Conservation (phyloP, 1,139 yeast species). For the Nakaseomyces uthaithaninus region DNA sequence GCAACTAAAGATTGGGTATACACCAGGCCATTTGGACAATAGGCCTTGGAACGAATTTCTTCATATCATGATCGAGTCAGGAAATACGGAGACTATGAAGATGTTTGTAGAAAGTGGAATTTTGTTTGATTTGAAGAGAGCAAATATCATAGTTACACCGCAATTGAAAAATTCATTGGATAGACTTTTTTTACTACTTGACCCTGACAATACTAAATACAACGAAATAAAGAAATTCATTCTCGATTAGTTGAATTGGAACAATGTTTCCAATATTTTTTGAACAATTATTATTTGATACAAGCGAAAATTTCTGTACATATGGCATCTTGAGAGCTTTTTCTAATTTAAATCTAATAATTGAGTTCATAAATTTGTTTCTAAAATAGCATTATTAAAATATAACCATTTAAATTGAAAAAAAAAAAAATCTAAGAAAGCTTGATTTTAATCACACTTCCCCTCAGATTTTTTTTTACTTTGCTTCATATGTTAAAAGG, state of each 20-base stretch:
- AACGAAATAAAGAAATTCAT: not conserved
- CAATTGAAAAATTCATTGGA: constrained; percentile 13
- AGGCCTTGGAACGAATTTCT: constrained; percentile 27
- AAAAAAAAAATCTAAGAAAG: too few relatives aligned
- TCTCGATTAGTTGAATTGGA: not conserved
- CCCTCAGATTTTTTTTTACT: too few relatives aligned
- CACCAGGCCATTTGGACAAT: constrained; percentile 15
- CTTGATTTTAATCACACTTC: too few relatives aligned
- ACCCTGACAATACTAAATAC: constrained; percentile 9
- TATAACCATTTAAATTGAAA: too few relatives aligned
- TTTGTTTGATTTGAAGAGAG: constrained; percentile 23
- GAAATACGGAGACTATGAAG: constrained; percentile 13
- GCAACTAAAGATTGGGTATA: constrained; percentile 14
- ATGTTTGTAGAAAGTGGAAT: constrained; percentile 22
- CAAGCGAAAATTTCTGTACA: not conserved
- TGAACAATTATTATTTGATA: too few relatives aligned
- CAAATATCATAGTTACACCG: constrained; percentile 17
- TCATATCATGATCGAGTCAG: constrained; percentile 14
- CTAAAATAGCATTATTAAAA: too few relatives aligned
- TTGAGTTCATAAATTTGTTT: too few relatives aligned
- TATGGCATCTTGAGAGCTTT: too few relatives aligned
- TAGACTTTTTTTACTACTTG: constrained; percentile 10
- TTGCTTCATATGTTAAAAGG: too few relatives aligned
- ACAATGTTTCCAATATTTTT: too few relatives aligned
- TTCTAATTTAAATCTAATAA: too few relatives aligned